phyloP scores from a whole-genome alignment of 2,329 filamentous ascomycete species.

The Neofusicoccum umdonicola region DNA sequence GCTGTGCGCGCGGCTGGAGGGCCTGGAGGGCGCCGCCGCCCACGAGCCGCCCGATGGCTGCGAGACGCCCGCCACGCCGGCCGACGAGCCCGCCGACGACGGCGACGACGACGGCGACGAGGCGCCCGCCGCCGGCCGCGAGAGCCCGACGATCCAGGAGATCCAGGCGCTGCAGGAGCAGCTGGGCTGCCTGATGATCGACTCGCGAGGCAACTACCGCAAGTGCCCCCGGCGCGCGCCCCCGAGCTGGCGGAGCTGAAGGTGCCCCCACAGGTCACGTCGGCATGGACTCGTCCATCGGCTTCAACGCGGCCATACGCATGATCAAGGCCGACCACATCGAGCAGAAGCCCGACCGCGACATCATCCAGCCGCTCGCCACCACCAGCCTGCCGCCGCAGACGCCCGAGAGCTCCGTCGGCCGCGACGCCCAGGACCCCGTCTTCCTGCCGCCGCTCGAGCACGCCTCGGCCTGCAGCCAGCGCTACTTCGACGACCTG shows the following conservation, averaged over 20 bases:
- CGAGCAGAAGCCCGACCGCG: slow-evolving; percentile 20
- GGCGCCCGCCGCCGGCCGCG: neutral
- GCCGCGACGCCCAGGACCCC: slow-evolving; percentile 21
- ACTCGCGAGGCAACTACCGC: slow-evolving; percentile 34
- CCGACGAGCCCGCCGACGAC: slow-evolving; percentile 23
- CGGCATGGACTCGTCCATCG: slow-evolving; percentile 37
- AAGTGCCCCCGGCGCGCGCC: slow-evolving; percentile 1
- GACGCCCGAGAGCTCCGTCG: slow-evolving; percentile 6
- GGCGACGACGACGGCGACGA: slow-evolving; percentile 25
- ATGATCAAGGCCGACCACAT: slow-evolving; percentile 26
- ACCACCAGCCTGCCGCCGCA: slow-evolving; percentile 33
- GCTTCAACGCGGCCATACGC: slow-evolving; percentile 37
- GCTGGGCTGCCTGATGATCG: slow-evolving; percentile 38
- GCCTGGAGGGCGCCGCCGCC: neutral
- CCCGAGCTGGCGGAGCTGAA: neutral
- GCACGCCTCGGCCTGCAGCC: slow-evolving; percentile 31
- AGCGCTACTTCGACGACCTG: slow-evolving; percentile 34
- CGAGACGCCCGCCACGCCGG: slow-evolving; percentile 21
- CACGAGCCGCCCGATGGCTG: neutral
- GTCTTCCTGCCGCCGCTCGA: slow-evolving; percentile 33
- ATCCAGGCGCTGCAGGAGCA: slow-evolving; percentile 37
- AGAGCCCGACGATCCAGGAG: slow-evolving; percentile 26
- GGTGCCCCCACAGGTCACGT: slow-evolving; percentile 27
- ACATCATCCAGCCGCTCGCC: slow-evolving; percentile 31
- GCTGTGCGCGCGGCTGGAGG: slow-evolving; percentile 19